Conservation (phyloP, 495 filamentous ascomycete species). For the Aspergillus avenaceus region DNA sequence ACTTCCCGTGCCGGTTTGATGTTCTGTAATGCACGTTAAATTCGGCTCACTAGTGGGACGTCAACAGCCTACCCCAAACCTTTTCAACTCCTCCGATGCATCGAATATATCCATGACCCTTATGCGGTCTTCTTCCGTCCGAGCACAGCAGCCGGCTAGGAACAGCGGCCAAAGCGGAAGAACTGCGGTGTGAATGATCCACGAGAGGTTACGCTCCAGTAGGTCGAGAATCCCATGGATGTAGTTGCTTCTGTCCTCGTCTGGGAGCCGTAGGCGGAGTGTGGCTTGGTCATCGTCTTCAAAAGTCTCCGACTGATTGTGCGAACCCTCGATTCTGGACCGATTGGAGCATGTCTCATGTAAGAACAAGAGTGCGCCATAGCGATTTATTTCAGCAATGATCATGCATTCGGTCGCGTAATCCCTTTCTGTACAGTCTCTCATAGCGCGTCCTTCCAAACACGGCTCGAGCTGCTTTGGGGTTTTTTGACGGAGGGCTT, state of each 20-base stretch:
- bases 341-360: slow-evolving; percentile 14
- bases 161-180: slow-evolving; percentile 25
- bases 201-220: slow-evolving; percentile 2
- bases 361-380: slow-evolving; percentile 20
- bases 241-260: neutral
- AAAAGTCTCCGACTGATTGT: neutral
- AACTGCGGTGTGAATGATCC: slow-evolving; percentile 20
- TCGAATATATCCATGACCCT: slow-evolving; percentile 19
- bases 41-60: neutral
- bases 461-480: neutral
- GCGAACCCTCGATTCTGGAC: neutral
- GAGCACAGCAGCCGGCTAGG: slow-evolving; percentile 22
- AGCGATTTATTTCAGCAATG: slow-evolving; percentile 24
- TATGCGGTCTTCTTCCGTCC: slow-evolving; percentile 15
- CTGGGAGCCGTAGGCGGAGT: neutral
- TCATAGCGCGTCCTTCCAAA: neutral
- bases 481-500: neutral
- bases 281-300: neutral
- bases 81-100: neutral
- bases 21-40: neutral
- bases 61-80: neutral
- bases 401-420: slow-evolving; percentile 12
- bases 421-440: slow-evolving; percentile 2
- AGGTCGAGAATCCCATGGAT: neutral
- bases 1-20: neutral